These are phyloP conservation scores for Glycine tomentella DNA, from an alignment of 306 rosid genomes.

Conservation along the genomic window DNA sequence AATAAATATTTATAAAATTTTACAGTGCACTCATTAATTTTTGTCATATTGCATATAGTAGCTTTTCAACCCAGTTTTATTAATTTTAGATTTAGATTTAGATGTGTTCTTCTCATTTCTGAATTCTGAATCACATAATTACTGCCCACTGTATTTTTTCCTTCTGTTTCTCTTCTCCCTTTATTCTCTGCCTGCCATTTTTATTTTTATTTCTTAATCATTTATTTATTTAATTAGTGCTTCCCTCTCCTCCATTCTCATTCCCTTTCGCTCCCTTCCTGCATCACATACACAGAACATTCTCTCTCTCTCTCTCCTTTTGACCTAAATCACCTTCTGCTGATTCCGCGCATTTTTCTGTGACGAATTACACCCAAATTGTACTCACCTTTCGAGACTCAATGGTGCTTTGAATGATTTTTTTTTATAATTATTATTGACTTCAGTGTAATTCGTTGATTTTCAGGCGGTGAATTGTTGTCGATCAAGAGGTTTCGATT, in stretches of 20 bases:
- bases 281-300: neutral
- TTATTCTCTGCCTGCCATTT: conserved; percentile 33
- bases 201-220: neutral
- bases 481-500: conserved; percentile 52
- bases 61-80: neutral
- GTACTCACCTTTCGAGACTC: conserved; percentile 32
- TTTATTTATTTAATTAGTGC: conserved; percentile 16
- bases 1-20: too few relatives aligned
- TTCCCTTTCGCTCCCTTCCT: conserved; percentile 6
- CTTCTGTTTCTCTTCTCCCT: conserved; percentile 1
- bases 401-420: conserved; percentile 12
- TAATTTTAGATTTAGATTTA: too few relatives aligned
- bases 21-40: too few relatives aligned
- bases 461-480: conserved; percentile 49
- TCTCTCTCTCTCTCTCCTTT: conserved; percentile 8
- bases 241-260: conserved; percentile 32
- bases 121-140: conserved; percentile 24
- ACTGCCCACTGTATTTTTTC: conserved; percentile 34
- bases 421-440: neutral
- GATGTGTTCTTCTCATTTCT: neutral
- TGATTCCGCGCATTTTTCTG: conserved; percentile 22
- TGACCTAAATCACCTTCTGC: conserved; percentile 49
- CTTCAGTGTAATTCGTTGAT: conserved; percentile 49
- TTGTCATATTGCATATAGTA: too few relatives aligned
- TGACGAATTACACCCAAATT: conserved; percentile 42